A percentile compares a stretch with the other conserved stretches of the same genome.
Conservation (phyloP, 352 stramenopile species). For the Plasmopara muralis region DNA sequence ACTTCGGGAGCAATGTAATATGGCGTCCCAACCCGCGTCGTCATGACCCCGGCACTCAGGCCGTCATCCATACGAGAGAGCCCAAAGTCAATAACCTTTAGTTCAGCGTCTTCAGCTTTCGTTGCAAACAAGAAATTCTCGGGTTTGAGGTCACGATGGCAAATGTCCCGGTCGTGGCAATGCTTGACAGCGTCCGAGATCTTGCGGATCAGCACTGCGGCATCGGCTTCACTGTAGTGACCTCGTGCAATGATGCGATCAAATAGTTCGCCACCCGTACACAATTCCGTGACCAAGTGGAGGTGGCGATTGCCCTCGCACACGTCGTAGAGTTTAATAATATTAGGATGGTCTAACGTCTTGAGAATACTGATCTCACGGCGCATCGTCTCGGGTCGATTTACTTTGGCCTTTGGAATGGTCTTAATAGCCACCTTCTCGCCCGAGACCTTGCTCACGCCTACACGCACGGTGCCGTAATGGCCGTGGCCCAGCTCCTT, state of each 20-base stretch:
- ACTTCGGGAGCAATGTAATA: conserved; percentile 95
- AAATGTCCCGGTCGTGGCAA: conserved; percentile 96
- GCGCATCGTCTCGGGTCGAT: conserved; percentile 90
- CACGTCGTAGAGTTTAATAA: conserved; percentile 97
- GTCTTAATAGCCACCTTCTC: conserved; percentile 98
- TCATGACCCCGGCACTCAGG: conserved; percentile 80
- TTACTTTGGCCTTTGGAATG: conserved; percentile 96
- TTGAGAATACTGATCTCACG: conserved; percentile 90
- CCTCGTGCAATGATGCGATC: conserved; percentile 86
- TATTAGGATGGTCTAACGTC: conserved; percentile 93
- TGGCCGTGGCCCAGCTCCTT: conserved; percentile 88
- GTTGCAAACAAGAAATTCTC: conserved; percentile 96
- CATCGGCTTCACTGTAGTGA: conserved; percentile 97
- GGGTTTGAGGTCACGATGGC: conserved; percentile 96
- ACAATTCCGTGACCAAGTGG: conserved; percentile 97
- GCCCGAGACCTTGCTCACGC: conserved; percentile 88
- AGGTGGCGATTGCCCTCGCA: conserved; percentile 96
- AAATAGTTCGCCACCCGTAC: conserved; percentile 95
- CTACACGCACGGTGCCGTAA: conserved; percentile 96
- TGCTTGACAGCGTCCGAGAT: conserved; percentile 96
- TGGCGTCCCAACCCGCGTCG: conserved; percentile 94
- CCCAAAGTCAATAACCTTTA: conserved; percentile 99
- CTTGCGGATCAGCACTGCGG: conserved; percentile 92
- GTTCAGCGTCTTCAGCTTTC: conserved; percentile 80
- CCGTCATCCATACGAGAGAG: conserved; percentile 90